Evolutionary conservation across 1,284 basidiomycete genomes (phyloP).

Genomic region (Trichosporon sp.): DNA sequence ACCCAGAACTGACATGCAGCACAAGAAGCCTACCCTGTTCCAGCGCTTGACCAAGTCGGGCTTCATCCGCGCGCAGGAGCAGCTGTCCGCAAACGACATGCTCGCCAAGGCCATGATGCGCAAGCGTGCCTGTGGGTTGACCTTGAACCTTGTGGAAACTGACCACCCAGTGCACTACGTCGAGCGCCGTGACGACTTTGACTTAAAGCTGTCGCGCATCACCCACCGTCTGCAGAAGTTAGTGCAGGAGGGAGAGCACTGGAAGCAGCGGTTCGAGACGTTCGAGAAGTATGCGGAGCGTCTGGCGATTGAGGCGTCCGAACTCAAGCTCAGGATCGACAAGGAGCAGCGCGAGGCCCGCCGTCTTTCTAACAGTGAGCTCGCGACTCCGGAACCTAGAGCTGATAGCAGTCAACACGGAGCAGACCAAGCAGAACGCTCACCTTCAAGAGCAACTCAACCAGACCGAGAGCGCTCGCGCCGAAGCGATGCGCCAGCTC

Average conservation of each 20-base stretch:
- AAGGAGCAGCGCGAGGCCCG: conserved; percentile 56
- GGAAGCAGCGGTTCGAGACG: conserved; percentile 58
- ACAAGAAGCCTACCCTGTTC: conserved; percentile 83
- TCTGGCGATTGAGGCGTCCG: conserved; percentile 56
- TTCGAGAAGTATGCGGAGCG: conserved; percentile 59
- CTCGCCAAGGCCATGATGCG: conserved; percentile 81
- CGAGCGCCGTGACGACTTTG: conserved; percentile 85
- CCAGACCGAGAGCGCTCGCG: conserved; percentile 51
- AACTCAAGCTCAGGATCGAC: conserved; percentile 57
- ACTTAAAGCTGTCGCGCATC: conserved; percentile 66
- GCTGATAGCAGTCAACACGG: conserved; percentile 36
- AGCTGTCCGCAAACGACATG: conserved; percentile 75
- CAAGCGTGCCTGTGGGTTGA: conserved; percentile 46
- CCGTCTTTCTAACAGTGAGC: conserved; percentile 49
- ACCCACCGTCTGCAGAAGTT: conserved; percentile 57
- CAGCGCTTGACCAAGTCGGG: conserved; percentile 72
- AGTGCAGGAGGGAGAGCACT: conserved; percentile 58
- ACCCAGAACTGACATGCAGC: conserved; percentile 58
- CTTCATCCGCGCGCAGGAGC: conserved; percentile 72
- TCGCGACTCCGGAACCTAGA: too few species aligned
- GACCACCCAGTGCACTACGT: conserved; percentile 68
- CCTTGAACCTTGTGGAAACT: background rate
- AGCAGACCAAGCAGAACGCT: conserved; percentile 45
- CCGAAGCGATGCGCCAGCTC: conserved; percentile 54
- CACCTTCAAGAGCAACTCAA: conserved; percentile 48